Conservation (phyloP, 192 early-diverging fungal species). For the Coemansia sp. region DNA sequence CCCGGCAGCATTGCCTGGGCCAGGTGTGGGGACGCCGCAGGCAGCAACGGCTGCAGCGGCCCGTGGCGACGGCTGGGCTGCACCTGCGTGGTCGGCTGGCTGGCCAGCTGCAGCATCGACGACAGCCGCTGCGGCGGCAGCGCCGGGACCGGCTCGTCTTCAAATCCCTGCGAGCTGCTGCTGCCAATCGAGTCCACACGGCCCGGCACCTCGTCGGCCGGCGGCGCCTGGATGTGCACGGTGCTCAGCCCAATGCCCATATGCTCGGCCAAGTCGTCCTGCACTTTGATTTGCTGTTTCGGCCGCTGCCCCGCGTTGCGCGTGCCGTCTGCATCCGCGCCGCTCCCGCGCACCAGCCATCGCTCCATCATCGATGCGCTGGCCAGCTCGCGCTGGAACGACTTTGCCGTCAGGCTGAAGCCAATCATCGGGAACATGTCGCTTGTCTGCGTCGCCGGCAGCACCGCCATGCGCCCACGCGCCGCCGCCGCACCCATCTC, state of each 20-base stretch:
- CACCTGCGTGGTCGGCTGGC: slow-evolving; percentile 6
- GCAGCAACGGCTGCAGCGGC: not conserved
- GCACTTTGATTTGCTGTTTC: not conserved
- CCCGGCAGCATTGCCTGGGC: not conserved
- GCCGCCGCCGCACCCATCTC: too few relatives aligned
- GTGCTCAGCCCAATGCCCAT: not conserved
- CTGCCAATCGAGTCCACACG: not conserved
- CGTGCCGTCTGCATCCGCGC: not conserved
- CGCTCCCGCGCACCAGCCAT: slow-evolving; percentile 32
- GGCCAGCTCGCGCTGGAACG: slow-evolving; percentile 39
- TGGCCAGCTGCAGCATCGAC: not conserved
- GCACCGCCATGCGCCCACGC: too few relatives aligned
- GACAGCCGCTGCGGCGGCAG: slow-evolving; percentile 3
- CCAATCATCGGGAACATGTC: slow-evolving; percentile 24
- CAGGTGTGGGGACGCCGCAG: not conserved
- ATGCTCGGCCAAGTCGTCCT: not conserved
- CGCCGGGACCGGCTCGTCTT: not conserved
- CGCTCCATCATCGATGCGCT: slow-evolving; percentile 36
- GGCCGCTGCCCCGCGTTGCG: not conserved
- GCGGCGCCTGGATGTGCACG: not conserved
- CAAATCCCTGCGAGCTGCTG: not conserved
- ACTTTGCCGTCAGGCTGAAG: slow-evolving; percentile 28
- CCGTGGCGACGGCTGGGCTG: not conserved
- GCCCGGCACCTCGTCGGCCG: not conserved
- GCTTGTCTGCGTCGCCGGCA: not conserved